These are phyloP conservation scores for Cinchona pubescens DNA, from an alignment of 257 asterid species.

Conservation along the genomic window DNA sequence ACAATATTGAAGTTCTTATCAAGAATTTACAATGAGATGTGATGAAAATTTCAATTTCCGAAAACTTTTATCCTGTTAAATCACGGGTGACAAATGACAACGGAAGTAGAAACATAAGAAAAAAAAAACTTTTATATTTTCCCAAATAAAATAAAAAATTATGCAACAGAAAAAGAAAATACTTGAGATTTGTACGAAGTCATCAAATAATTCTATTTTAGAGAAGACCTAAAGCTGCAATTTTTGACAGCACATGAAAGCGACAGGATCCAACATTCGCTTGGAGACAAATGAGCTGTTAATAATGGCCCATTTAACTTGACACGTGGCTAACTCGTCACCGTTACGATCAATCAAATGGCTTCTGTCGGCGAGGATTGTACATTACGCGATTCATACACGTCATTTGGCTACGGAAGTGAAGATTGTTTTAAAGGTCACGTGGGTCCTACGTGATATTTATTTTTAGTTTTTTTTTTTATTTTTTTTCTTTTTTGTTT, in stretches of 20 bases:
- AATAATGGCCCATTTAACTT: accelerated
- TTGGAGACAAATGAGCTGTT: neutral
- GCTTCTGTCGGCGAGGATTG: constrained; percentile 13
- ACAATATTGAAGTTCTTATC: too few relatives aligned
- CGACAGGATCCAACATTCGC: constrained; percentile 15
- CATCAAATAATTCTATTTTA: neutral
- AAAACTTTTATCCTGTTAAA: too few relatives aligned
- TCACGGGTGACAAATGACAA: too few relatives aligned
- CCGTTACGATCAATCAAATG: neutral
- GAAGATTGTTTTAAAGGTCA: neutral
- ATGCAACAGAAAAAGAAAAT: too few relatives aligned
- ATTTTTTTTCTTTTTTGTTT: too few relatives aligned
- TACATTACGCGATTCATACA: neutral
- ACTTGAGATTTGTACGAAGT: neutral
- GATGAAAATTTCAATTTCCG: too few relatives aligned
- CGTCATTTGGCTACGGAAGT: neutral
- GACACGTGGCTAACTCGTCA: neutral
- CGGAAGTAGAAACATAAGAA: too few relatives aligned
- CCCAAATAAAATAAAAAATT: too few relatives aligned
- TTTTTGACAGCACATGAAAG: constrained; percentile 15
- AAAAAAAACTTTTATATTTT: too few relatives aligned
- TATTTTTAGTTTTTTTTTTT: neutral
- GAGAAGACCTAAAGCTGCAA: neutral
- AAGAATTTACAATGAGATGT: too few relatives aligned
- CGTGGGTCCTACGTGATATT: constrained; percentile 7